Conservation (phyloP, 2,329 filamentous ascomycete genomes). For the Clarireedia homoeocarpa region DNA sequence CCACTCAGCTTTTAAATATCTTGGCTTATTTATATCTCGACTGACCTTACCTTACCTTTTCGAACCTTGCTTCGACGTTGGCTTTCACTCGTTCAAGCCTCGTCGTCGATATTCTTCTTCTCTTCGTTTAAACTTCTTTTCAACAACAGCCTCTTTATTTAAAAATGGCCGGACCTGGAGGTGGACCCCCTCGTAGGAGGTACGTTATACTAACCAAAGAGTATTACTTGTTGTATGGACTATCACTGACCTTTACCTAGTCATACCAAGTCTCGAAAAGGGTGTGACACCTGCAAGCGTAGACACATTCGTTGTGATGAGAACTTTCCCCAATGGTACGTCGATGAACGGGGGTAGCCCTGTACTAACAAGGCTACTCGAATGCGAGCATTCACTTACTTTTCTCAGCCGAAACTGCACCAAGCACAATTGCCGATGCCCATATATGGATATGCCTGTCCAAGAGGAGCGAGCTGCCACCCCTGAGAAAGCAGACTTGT, state of each 20-base stretch:
- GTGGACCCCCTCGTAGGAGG: conserved; percentile 77
- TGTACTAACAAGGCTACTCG: not conserved
- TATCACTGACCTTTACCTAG: conserved; percentile 39
- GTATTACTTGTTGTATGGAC: not conserved
- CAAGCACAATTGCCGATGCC: conserved; percentile 96
- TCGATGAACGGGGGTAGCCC: conserved; percentile 9
- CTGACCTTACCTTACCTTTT: conserved; percentile 11
- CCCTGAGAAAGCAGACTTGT: conserved; percentile 59
- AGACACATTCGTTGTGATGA: conserved; percentile 97
- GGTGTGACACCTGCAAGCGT: conserved; percentile 96
- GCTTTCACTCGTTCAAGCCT: conserved; percentile 32
- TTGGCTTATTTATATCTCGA: conserved; percentile 6
- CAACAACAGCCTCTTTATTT: conserved; percentile 21
- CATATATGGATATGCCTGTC: conserved; percentile 83
- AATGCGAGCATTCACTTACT: conserved; percentile 3
- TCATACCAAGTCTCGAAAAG: conserved; percentile 98
- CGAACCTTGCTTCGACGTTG: conserved; percentile 21
- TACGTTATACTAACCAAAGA: conserved; percentile 29
- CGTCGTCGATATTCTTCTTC: conserved; percentile 26
- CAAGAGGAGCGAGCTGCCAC: conserved; percentile 55
- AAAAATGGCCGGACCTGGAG: conserved; percentile 86
- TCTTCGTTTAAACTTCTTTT: conserved; percentile 9
- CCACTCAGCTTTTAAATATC: not conserved
- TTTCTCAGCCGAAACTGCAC: conserved; percentile 87
- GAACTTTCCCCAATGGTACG: conserved; percentile 92